Base-by-base conservation (phyloP, 106 monocot species). In the Acanthochlamys bracteata region DNA sequence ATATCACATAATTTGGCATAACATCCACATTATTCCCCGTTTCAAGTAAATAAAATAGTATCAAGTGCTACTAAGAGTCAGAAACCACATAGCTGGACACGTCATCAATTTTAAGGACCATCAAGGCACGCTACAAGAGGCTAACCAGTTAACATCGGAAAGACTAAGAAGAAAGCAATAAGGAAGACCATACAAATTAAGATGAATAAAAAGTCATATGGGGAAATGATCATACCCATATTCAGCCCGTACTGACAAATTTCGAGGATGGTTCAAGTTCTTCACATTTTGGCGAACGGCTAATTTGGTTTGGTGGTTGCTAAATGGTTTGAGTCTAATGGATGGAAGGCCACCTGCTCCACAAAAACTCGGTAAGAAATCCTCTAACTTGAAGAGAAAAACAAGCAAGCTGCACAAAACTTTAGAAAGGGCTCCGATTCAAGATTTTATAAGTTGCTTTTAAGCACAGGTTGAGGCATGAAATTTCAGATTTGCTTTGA, bases 221-320 rank as follows among this genome's bases (percentile, higher is more conserved):
- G 3, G 51, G n/a, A 51, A 51, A 51, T 15, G 51, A 0, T 1
- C 55, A 20, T 73, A 66, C 73, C 51, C 57, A 57, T 66, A 53
- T 49, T 73, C 73, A 52, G 78, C 67, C 59, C 57, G 73, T 39
- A 78, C 40, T 9, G 73, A 25, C 0, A 68, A 39, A 21, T 39
- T 58, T 23, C 41, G 24, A 39, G 47, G 63, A 39, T 53, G 27
- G n/a, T 51, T 78, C 41, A 58, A 10, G 25, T 54, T 45, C 21
- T 71, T 65, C 11, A 57, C 23, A 46, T 58, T 78, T 41, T 41
- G 73, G 26, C 57, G 63, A 68, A 56, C 55, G n/a, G 60, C 49
- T 11, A 78, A 41, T 16, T 43, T 53, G 13, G 73, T 57, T 17
- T 46, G 68, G 68, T 20, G 23, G n/a, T 55, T 53, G 41, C 57